Percentiles rank a stretch among this genome's conserved stretches.
Evolutionary conservation across 179 eudicot genomes (phyloP).

Genomic region (Silene coronaria): DNA sequence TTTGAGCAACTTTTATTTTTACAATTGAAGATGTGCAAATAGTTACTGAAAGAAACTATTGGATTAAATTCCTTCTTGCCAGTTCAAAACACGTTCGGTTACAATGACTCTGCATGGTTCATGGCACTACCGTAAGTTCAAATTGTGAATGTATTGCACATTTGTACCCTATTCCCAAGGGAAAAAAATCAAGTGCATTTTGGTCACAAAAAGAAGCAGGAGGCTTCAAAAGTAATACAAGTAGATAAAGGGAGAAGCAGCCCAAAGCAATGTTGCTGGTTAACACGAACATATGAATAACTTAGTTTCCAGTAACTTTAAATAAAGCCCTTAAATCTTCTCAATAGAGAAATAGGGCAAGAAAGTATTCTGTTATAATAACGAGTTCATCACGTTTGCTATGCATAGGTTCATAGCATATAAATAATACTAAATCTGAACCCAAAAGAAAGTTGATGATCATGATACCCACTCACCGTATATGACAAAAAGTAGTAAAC

Average conservation of each 20-base stretch:
- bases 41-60: neutral
- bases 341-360: neutral
- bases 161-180: neutral
- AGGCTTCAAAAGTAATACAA: neutral
- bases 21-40: neutral
- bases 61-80: neutral
- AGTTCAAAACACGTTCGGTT: neutral
- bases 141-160: neutral
- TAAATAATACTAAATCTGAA: no score
- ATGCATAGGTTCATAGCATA: neutral
- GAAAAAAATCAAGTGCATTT: neutral
- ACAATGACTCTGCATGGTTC: neutral
- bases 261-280: neutral
- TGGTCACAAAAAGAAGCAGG: neutral
- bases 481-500: neutral
- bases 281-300: neutral
- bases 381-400: neutral
- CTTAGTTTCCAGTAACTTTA: neutral
- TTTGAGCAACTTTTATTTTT: neutral
- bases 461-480: neutral
- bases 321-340: neutral
- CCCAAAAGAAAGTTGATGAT: neutral
- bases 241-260: neutral
- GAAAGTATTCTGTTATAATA: neutral
- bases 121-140: neutral